Base-by-base conservation (phyloP, 148 eudicot genomes). In the Fagopyrum tataricum region DNA sequence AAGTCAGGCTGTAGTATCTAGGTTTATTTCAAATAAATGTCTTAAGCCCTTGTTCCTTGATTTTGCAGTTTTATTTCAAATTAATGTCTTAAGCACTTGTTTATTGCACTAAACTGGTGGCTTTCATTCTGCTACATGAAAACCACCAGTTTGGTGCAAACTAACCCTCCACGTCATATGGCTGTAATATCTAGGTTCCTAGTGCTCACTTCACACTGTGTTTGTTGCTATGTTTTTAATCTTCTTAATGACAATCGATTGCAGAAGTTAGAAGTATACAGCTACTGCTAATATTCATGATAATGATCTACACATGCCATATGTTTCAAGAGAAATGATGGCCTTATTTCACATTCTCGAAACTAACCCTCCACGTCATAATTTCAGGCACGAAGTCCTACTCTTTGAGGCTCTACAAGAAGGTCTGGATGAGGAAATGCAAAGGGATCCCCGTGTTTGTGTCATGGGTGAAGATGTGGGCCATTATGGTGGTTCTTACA, bases 371-470 rank as follows among this genome's bases (percentile, higher is more conserved):
- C 39, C 31, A 49, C 18, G 24, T 41, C 26, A 44, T 75, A 49
- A 18, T 47, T 59, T 67, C 77, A 92, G 97, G 85, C 97, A 88
- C 58, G 97, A 89, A 56, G 84, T 92, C 20, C 80, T 92, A 79
- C 92, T 92, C 37, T 92, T 86, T 71, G 95, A 92, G 84, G 97
- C 97, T 68, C 92, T 92, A 2, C 84, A 84, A 71, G 97, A 92
- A 86, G 97, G 97, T 53, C 82, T 92, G 15, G 96, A 92, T 48
- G 97, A 91, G 85, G 97, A 91, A 80, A 91, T 91, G 97, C 87
- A 83, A 24, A 87, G 94, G 79, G 96, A 90, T 83, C 67, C 90
- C 6, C 70, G 77, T 23, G 97, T 91, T 23, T 89, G 91, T 74
- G 87, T 91, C 55, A 78, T 89, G 81, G 97, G 97, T 81, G 97